Evolutionary conservation across 805 yeast species (phyloP).

Genomic region (Ogataea trehaloabstinens): DNA sequence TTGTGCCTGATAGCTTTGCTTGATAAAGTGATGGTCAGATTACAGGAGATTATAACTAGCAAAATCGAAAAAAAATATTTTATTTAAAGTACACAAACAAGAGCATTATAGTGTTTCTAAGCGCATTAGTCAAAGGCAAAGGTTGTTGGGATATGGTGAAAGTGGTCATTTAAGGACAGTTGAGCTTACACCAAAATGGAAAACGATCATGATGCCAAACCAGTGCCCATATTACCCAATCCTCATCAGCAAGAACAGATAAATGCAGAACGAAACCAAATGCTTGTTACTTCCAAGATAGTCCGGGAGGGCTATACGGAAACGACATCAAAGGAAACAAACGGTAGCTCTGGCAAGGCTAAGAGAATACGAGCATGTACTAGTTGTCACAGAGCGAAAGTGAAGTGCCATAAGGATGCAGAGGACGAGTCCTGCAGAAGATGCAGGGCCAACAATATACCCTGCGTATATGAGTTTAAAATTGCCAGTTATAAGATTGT

Average conservation of each 20-base stretch:
- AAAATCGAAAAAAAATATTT: too few relatives aligned
- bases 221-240: slow-evolving; percentile 21
- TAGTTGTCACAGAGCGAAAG: slow-evolving; percentile 59
- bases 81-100: too few relatives aligned
- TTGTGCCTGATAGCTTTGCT: too few relatives aligned
- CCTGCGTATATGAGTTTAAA: slow-evolving; percentile 57
- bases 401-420: slow-evolving; percentile 53
- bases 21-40: too few relatives aligned
- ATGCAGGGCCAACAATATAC: slow-evolving; percentile 49
- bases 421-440: slow-evolving; percentile 53
- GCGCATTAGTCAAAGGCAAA: too few relatives aligned
- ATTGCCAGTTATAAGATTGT: slow-evolving; percentile 42
- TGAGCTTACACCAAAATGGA: too few relatives aligned
- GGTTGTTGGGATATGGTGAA: too few relatives aligned
- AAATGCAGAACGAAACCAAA: slow-evolving; percentile 8
- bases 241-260: slow-evolving; percentile 20
- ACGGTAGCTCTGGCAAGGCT: slow-evolving; percentile 10
- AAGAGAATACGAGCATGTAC: slow-evolving; percentile 49
- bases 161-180: too few relatives aligned
- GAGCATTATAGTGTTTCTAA: too few relatives aligned
- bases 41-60: too few relatives aligned
- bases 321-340: background rate
- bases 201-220: background rate
- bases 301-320: slow-evolving; percentile 12
- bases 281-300: slow-evolving; percentile 17